These are phyloP conservation scores for Neonectria sp. DNA, from an alignment of 2,329 filamentous ascomycete genomes.

Conservation along the genomic window DNA sequence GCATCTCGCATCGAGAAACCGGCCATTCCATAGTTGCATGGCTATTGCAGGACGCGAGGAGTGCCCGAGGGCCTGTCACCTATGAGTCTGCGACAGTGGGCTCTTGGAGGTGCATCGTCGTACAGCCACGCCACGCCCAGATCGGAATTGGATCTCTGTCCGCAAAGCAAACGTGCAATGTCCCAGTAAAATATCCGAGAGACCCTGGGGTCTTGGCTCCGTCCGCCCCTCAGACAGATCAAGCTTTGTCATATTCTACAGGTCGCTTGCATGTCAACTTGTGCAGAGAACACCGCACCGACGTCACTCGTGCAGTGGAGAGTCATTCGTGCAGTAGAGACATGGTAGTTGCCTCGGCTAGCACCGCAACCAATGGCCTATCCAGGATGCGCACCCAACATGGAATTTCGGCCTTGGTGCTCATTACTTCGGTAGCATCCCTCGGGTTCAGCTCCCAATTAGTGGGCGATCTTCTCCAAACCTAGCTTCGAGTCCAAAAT, in stretches of 20 bases:
- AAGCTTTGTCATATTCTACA: constrained; percentile 29
- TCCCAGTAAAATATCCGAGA: constrained; percentile 40
- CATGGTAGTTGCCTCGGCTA: constrained; percentile 5
- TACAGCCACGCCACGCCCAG: constrained; percentile 31
- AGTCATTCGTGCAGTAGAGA: constrained; percentile 12
- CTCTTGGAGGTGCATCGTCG: constrained; percentile 5
- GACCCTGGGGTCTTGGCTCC: constrained; percentile 33
- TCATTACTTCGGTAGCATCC: background rate
- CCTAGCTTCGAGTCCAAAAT: background rate
- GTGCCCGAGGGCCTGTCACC: background rate
- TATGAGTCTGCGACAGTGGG: background rate
- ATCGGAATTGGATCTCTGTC: constrained; percentile 39
- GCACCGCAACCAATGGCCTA: constrained; percentile 14
- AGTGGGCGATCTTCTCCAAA: constrained; percentile 26
- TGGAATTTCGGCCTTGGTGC: background rate
- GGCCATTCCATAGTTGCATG: background rate
- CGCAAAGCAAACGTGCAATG: constrained; percentile 24
- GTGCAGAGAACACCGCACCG: constrained; percentile 10
- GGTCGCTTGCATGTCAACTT: constrained; percentile 18
- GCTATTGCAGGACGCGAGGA: constrained; percentile 6
- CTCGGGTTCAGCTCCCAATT: constrained; percentile 22
- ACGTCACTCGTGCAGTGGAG: constrained; percentile 20
- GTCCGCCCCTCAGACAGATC: constrained; percentile 25
- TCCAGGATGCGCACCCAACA: background rate
- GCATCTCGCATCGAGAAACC: constrained; percentile 6